Evolutionary conservation across 441 rosid genomes (phyloP).

Genomic region (Pelargonium citronellum): DNA sequence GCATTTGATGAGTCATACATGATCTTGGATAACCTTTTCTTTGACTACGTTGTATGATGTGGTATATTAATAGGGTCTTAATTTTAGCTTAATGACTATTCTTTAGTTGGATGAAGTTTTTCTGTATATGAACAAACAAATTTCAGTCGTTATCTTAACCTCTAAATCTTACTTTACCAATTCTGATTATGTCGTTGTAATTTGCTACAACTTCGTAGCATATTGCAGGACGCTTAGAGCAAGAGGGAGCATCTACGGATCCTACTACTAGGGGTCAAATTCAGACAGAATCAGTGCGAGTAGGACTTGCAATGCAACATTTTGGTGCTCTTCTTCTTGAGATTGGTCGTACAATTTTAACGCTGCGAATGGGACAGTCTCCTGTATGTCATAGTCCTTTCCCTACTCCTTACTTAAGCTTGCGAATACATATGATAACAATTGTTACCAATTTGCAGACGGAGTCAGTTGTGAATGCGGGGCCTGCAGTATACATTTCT

Average conservation of each 20-base stretch:
- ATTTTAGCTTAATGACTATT: background rate
- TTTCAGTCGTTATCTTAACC: background rate
- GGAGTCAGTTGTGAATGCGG: slow-evolving; percentile 69
- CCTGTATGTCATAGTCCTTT: slow-evolving; percentile 42
- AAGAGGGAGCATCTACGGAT: slow-evolving; percentile 66
- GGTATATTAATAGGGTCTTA: background rate
- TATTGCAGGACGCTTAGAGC: slow-evolving; percentile 78
- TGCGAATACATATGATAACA: slow-evolving; percentile 12
- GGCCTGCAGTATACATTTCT: slow-evolving; percentile 84
- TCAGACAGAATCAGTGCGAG: slow-evolving; percentile 66
- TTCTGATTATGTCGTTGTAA: slow-evolving; percentile 44
- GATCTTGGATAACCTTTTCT: background rate
- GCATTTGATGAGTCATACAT: background rate
- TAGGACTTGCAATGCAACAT: slow-evolving; percentile 82
- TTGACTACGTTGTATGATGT: background rate
- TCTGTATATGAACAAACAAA: background rate
- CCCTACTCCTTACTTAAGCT: slow-evolving; percentile 6
- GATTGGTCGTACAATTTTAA: slow-evolving; percentile 87
- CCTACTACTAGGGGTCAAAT: slow-evolving; percentile 55
- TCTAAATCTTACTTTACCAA: slow-evolving; percentile 11
- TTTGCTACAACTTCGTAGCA: slow-evolving; percentile 71
- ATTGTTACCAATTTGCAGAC: slow-evolving; percentile 40
- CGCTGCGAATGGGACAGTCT: slow-evolving; percentile 75
- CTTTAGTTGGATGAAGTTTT: background rate
- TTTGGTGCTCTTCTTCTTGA: slow-evolving; percentile 84